Percentiles rank a stretch among this genome's conserved stretches.
These are phyloP conservation scores for Trichoderma citrinoviride DNA, from an alignment of 2,329 filamentous ascomycete species.

Conservation along the genomic window DNA sequence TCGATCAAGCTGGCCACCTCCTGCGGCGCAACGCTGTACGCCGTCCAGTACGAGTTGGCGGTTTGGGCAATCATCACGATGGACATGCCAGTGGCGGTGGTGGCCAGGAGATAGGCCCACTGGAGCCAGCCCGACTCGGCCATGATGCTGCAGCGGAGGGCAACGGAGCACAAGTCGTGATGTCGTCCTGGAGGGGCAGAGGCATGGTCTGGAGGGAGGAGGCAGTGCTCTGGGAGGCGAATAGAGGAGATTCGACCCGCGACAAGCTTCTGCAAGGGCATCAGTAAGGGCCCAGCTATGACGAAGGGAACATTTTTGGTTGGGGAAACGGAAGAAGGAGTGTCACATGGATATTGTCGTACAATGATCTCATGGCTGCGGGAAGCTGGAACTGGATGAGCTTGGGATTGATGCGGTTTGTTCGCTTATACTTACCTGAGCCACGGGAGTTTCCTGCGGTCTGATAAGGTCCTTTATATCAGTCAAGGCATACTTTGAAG, in stretches of 20 bases:
- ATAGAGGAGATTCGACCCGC: not conserved
- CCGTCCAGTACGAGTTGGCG: constrained; percentile 50
- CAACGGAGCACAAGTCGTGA: constrained; percentile 24
- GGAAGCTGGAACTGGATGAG: not conserved
- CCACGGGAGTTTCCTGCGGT: too few species aligned
- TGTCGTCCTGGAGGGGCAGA: constrained; percentile 18
- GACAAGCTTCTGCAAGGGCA: constrained; percentile 12
- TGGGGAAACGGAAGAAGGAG: not conserved
- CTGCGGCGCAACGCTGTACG: constrained; percentile 56
- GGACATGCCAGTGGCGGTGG: constrained; percentile 57
- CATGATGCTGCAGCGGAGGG: constrained; percentile 42
- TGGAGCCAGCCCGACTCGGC: constrained; percentile 50
- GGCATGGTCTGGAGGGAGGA: constrained; percentile 7
- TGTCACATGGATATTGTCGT: constrained; percentile 15
- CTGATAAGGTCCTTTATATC: too few species aligned
- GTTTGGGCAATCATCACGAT: constrained; percentile 54
- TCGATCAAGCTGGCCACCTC: constrained; percentile 59
- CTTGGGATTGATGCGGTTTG: too few species aligned
- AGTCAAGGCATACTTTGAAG: too few species aligned
- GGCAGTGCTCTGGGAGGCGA: not conserved
- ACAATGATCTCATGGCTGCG: constrained; percentile 1
- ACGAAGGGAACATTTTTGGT: not conserved
- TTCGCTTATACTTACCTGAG: too few species aligned
- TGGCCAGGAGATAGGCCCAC: constrained; percentile 57
- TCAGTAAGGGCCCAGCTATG: constrained; percentile 10